Conservation (phyloP, 495 filamentous ascomycete genomes). For the Xylaria intraflava region DNA sequence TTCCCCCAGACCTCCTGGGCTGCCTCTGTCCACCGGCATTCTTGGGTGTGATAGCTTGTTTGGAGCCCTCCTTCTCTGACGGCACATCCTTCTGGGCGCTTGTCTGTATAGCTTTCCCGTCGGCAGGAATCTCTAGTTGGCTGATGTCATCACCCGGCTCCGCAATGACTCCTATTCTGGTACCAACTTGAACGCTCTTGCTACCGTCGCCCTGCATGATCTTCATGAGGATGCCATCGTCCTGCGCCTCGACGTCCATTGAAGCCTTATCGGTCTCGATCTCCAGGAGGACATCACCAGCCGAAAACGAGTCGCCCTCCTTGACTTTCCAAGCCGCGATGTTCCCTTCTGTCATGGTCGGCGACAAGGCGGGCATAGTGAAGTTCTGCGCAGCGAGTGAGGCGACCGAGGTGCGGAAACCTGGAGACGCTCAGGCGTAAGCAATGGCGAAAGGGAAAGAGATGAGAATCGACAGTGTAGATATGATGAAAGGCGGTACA, state of each 20-base stretch:
- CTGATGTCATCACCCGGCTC: slow-evolving; percentile 68
- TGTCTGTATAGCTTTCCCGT: slow-evolving; percentile 39
- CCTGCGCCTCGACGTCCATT: slow-evolving; percentile 87
- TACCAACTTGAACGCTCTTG: slow-evolving; percentile 65
- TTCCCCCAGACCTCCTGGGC: slow-evolving; percentile 21
- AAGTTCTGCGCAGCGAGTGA: slow-evolving; percentile 65
- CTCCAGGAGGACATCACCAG: slow-evolving; percentile 75
- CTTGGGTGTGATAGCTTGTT: slow-evolving; percentile 13
- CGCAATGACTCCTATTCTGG: slow-evolving; percentile 68
- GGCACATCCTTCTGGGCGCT: slow-evolving; percentile 30
- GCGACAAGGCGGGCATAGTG: slow-evolving; percentile 80
- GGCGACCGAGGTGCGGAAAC: slow-evolving; percentile 53
- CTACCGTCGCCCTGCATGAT: slow-evolving; percentile 63
- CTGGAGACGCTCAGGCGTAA: slow-evolving; percentile 30
- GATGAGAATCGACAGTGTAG: background rate
- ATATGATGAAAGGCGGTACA: slow-evolving; percentile 10
- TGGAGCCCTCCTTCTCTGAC: slow-evolving; percentile 21
- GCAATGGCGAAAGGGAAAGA: background rate
- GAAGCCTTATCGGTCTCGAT: slow-evolving; percentile 86
- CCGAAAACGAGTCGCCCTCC: slow-evolving; percentile 67
- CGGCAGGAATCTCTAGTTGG: slow-evolving; percentile 59
- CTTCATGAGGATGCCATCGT: slow-evolving; percentile 73
- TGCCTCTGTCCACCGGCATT: slow-evolving; percentile 14
- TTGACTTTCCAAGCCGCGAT: slow-evolving; percentile 71
- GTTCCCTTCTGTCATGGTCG: slow-evolving; percentile 83